Evolutionary conservation across 768 basidiomycete genomes (phyloP).

Genomic region (Leccinum aurantiacum): DNA sequence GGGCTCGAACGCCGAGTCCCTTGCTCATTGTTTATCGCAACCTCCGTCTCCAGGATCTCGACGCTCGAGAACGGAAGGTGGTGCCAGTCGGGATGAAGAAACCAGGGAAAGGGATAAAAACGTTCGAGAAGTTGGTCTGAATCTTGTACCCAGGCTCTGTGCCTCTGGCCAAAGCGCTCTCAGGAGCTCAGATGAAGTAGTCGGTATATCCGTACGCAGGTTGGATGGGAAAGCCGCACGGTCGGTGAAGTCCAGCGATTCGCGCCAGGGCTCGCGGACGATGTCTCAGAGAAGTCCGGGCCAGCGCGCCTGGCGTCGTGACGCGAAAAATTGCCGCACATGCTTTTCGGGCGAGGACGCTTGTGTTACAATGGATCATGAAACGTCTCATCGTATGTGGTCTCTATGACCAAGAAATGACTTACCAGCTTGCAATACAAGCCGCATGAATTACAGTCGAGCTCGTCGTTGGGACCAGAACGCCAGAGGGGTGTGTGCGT

Average conservation of each 20-base stretch:
- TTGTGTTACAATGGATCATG: conserved; percentile 58
- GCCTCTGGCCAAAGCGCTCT: conserved; percentile 41
- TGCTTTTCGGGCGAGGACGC: conserved; percentile 83
- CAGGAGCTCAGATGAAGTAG: conserved; percentile 52
- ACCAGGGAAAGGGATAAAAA: conserved; percentile 58
- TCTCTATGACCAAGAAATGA: conserved; percentile 10
- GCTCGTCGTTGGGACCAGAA: conserved; percentile 80
- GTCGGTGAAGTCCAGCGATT: conserved; percentile 73
- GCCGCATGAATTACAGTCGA: conserved; percentile 89
- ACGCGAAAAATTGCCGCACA: conserved; percentile 84
- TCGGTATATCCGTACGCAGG: conserved; percentile 46
- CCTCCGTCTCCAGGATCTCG: conserved; percentile 48
- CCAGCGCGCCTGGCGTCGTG: conserved; percentile 71
- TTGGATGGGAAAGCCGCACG: conserved; percentile 57
- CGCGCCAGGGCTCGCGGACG: conserved; percentile 72
- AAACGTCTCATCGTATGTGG: background rate
- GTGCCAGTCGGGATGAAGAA: conserved; percentile 68
- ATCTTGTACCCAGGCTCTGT: conserved; percentile 27
- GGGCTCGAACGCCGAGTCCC: conserved; percentile 56
- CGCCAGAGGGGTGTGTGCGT: conserved; percentile 48
- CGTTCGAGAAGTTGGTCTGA: conserved; percentile 30
- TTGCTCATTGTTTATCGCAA: conserved; percentile 19
- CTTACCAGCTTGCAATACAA: conserved; percentile 82
- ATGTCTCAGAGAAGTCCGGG: conserved; percentile 58
- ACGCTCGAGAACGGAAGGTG: conserved; percentile 51